phyloP scores from a whole-genome alignment of 2,329 filamentous ascomycete genomes.

The Colletotrichum truncatum region DNA sequence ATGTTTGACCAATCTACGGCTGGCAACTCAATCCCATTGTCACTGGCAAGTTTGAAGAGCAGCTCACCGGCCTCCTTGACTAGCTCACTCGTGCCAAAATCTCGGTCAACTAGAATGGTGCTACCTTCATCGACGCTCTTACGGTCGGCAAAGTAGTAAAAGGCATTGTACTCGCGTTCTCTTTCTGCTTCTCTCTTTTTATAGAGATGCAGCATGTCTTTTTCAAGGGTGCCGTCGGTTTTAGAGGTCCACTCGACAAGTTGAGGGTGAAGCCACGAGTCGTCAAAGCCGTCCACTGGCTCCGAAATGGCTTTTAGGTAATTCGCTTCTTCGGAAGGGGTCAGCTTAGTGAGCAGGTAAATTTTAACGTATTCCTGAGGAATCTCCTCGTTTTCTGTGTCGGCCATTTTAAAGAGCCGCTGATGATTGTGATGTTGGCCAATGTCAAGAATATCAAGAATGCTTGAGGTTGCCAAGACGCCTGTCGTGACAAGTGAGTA shows the following conservation, averaged over 20 bases:
- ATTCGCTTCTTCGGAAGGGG: neutral
- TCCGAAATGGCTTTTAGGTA: neutral
- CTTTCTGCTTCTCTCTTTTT: neutral
- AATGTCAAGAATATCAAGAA: no score
- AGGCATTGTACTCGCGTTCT: neutral
- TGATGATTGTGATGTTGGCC: no score
- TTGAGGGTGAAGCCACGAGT: neutral
- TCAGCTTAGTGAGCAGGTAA: neutral
- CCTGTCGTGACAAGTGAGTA: no score
- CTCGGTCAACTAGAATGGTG: neutral
- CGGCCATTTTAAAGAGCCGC: no score
- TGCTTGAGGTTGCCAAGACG: no score
- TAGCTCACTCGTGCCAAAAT: neutral
- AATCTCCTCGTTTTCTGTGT: no score
- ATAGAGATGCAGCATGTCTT: neutral
- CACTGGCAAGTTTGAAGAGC: neutral
- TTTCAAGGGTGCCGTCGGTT: neutral
- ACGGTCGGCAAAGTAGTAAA: neutral
- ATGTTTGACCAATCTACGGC: accelerated
- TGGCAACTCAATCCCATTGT: neutral
- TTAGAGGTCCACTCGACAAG: neutral
- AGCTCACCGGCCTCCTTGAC: neutral
- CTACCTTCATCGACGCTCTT: neutral
- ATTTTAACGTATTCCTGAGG: neutral
- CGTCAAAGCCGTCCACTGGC: accelerated